A percentile compares a stretch with the other conserved stretches of the same genome.
Evolutionary conservation across 148 eudicot genomes (phyloP).

Genomic region (Vaccinium corymbosum): DNA sequence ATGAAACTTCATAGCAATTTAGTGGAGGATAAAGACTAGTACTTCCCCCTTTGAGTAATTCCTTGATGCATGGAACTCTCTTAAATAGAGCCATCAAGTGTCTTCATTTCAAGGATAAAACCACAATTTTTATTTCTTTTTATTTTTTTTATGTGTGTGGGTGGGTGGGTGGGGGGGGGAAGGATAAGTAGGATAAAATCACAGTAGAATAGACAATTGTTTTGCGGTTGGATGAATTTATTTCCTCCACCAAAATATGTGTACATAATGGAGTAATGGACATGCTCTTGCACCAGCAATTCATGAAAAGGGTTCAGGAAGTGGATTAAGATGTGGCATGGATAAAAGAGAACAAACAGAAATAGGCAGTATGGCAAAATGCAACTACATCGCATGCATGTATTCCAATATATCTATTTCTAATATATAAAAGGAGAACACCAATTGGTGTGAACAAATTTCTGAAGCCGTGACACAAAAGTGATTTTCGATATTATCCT

Average conservation of each 20-base stretch:
- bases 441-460: too few species aligned
- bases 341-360: background rate
- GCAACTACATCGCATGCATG: background rate
- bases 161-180: too few species aligned
- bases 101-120: background rate
- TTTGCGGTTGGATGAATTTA: background rate
- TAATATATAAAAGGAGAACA: too few species aligned
- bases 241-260: background rate
- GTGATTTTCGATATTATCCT: too few species aligned
- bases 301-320: background rate
- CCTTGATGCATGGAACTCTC: background rate
- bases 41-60: background rate
- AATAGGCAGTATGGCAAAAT: background rate
- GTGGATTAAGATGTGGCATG: background rate
- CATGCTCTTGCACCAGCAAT: background rate
- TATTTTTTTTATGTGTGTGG: too few species aligned
- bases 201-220: background rate
- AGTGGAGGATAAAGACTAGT: background rate
- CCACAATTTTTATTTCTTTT: background rate
- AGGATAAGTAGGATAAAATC: background rate
- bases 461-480: too few species aligned
- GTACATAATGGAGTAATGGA: background rate
- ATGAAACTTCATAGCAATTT: background rate
- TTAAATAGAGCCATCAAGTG: background rate
- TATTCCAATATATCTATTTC: too few species aligned